Conservation (phyloP, 257 asterid genomes). For the Solanum okadae region DNA sequence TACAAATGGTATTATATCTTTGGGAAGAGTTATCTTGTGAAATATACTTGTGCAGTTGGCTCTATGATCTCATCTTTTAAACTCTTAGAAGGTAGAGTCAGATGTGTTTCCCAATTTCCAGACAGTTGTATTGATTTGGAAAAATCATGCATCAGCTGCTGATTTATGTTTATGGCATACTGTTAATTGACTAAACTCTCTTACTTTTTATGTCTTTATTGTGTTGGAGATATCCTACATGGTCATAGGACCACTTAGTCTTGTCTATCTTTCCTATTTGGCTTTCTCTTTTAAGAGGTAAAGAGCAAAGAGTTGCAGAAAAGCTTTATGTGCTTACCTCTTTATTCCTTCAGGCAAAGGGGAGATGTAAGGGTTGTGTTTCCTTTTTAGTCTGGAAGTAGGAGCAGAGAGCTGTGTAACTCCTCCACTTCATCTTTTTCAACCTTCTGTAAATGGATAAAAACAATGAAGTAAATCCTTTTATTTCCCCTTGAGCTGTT, state of each 20-base stretch:
- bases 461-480: background rate
- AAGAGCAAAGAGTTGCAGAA: background rate
- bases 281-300: background rate
- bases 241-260: background rate
- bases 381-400: background rate
- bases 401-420: background rate
- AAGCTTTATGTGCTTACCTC: background rate
- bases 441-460: background rate
- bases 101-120: background rate
- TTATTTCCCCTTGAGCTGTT: background rate
- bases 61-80: background rate
- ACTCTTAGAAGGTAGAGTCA: background rate
- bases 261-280: background rate
- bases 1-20: slow-evolving; percentile 31
- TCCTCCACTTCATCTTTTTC: background rate
- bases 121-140: background rate
- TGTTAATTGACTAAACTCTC: background rate
- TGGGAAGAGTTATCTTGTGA: background rate
- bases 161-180: background rate
- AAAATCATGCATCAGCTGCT: background rate
- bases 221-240: background rate
- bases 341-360: background rate
- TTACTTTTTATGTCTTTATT: background rate
- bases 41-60: background rate
- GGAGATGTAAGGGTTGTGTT: background rate